Percentiles rank a stretch among this genome's conserved stretches.
Conservation (phyloP, 306 rosid genomes). For the Cicer judaicum region DNA sequence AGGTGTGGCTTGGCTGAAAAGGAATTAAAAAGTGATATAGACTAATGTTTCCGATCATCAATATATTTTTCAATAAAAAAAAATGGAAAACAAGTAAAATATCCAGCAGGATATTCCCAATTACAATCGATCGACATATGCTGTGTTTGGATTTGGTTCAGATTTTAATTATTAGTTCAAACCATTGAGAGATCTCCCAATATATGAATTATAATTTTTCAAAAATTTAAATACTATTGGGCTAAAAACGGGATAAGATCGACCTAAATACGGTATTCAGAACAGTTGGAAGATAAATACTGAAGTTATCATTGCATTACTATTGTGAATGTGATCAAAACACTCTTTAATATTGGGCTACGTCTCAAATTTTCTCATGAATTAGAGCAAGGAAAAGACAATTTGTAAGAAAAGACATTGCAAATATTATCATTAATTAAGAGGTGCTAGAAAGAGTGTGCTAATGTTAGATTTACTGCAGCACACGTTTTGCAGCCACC, state of each 20-base stretch:
- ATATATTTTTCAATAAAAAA: constrained; percentile 12
- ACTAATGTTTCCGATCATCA: constrained; percentile 24
- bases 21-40: constrained; percentile 36
- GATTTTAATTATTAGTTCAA: not conserved
- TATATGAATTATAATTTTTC: not conserved
- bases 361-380: not conserved
- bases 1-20: constrained; percentile 68
- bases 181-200: constrained; percentile 10
- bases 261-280: not conserved
- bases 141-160: not conserved
- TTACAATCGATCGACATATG: constrained; percentile 26
- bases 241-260: not conserved
- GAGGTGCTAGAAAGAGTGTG: not conserved
- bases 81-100: constrained; percentile 27
- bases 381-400: not conserved
- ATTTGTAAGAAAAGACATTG: not conserved
- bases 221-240: not conserved
- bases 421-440: not conserved
- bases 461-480: not conserved
- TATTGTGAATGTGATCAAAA: not conserved
- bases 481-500: constrained; percentile 1
- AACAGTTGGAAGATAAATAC: constrained; percentile 5
- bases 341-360: not conserved
- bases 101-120: constrained; percentile 33
- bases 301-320: not conserved